phyloP scores from a whole-genome alignment of 192 early-diverging fungal genomes.

The Coemansia javaensis region DNA sequence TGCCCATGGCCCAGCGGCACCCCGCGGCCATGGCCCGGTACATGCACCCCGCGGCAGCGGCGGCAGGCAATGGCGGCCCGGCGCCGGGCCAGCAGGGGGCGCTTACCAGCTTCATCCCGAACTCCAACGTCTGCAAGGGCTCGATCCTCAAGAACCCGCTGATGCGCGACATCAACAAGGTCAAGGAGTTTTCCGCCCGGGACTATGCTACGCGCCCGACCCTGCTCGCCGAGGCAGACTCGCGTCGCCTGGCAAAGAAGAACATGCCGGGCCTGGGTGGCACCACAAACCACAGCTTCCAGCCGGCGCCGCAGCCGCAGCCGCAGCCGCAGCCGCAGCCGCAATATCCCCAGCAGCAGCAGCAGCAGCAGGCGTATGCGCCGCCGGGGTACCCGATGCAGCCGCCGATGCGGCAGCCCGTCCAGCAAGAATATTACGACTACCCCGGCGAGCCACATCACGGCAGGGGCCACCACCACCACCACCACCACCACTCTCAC shows the following conservation, averaged over 20 bases:
- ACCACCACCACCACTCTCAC: neutral
- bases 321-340: slow-evolving; percentile 2
- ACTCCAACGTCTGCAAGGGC: slow-evolving; percentile 6
- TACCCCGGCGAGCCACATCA: neutral
- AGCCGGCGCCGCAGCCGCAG: slow-evolving; percentile 13
- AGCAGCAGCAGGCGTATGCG: neutral
- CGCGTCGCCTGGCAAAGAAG: slow-evolving; percentile 36
- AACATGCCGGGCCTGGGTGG: slow-evolving; percentile 46
- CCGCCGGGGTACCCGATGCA: neutral
- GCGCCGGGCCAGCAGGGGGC: slow-evolving; percentile 17
- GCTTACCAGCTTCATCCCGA: slow-evolving; percentile 37
- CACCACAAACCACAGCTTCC: slow-evolving; percentile 39
- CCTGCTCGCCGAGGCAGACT: slow-evolving; percentile 40
- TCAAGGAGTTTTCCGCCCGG: slow-evolving; percentile 39
- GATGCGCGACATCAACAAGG: slow-evolving; percentile 48
- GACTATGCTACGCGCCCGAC: slow-evolving; percentile 42
- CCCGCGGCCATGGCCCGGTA: slow-evolving; percentile 3
- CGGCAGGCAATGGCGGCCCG: slow-evolving; percentile 1
- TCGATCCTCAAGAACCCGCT: slow-evolving; percentile 37
- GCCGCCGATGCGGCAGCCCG: slow-evolving; percentile 1
- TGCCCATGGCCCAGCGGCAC: neutral
- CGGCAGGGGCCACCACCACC: no score
- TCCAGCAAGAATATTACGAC: slow-evolving; percentile 5
- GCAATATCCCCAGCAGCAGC: neutral
- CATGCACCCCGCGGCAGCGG: neutral